A percentile compares a stretch with the other conserved stretches of the same genome.
Evolutionary conservation across 176 grass and related monocot genomes (phyloP).

Genomic region (Bothriochloa decipiens): DNA sequence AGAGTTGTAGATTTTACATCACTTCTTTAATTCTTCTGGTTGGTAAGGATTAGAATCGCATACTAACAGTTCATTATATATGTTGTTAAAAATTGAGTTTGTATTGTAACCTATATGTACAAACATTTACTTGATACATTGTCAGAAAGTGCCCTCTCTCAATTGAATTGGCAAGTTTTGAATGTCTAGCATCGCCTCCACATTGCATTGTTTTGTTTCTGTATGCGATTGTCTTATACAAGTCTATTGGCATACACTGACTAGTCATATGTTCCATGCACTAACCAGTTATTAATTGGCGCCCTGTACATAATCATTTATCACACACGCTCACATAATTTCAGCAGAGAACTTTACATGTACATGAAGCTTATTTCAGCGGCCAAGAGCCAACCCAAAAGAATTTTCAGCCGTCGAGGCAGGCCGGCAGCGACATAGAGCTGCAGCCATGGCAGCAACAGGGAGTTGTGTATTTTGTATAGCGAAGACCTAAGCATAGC

Average conservation of each 20-base stretch:
- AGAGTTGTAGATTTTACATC: constrained; percentile 35
- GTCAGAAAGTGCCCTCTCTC: not conserved
- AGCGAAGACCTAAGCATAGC: constrained; percentile 42
- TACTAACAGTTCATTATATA: constrained; percentile 31
- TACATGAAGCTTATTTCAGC: constrained; percentile 35
- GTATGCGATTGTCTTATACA: not conserved
- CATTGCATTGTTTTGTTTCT: constrained; percentile 8
- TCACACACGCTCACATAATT: not conserved
- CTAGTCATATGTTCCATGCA: not conserved
- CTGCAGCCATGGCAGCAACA: constrained; percentile 39
- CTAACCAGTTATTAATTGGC: not conserved
- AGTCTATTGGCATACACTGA: not conserved
- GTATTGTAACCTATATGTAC: constrained; percentile 30
- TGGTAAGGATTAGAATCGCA: constrained; percentile 25
- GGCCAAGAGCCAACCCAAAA: constrained; percentile 50
- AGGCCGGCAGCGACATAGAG: constrained; percentile 27
- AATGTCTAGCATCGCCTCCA: not conserved
- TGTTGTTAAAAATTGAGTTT: constrained; percentile 1
- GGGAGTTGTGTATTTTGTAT: constrained; percentile 27
- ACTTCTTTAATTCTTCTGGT: constrained; percentile 7
- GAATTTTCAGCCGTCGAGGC: constrained; percentile 41
- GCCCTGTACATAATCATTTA: not conserved
- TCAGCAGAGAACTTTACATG: constrained; percentile 36
- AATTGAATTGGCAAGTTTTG: not conserved
- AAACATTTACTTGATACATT: constrained; percentile 17